A percentile compares a stretch with the other conserved stretches of the same genome.
These are phyloP conservation scores for Kalmusia sp. DNA, from an alignment of 2,329 filamentous ascomycete genomes.

Conservation along the genomic window DNA sequence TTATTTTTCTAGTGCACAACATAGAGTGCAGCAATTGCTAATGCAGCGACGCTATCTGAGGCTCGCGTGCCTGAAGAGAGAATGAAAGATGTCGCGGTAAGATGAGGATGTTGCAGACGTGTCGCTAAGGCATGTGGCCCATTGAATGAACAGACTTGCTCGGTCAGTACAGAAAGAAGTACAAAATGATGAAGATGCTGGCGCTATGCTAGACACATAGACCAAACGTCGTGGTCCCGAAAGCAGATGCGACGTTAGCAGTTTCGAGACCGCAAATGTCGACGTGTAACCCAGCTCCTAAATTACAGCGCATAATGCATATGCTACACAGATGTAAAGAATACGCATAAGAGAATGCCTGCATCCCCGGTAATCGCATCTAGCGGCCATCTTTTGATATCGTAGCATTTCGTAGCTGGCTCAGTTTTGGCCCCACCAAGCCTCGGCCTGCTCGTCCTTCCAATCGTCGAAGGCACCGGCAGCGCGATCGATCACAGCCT, in stretches of 20 bases:
- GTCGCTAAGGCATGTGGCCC: neutral
- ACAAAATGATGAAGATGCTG: neutral
- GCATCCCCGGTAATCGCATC: neutral
- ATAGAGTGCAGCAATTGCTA: no score
- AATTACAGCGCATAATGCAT: neutral
- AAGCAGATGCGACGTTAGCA: conserved; percentile 5
- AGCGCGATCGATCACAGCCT: conserved; percentile 60
- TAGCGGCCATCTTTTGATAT: neutral
- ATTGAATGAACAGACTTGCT: neutral
- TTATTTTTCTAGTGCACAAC: no score
- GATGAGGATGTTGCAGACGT: neutral
- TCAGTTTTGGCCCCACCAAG: conserved; percentile 64
- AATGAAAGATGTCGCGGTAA: no score
- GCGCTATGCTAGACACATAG: neutral
- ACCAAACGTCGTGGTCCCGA: neutral
- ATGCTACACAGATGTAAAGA: neutral
- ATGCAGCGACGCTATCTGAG: neutral
- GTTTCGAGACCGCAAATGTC: conserved; percentile 7
- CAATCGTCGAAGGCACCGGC: conserved; percentile 64
- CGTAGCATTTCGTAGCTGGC: neutral
- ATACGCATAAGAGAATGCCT: neutral
- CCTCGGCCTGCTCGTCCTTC: conserved; percentile 62
- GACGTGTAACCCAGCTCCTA: neutral
- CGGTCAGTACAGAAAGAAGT: neutral
- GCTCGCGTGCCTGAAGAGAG: neutral